phyloP scores from a whole-genome alignment of 2,329 filamentous ascomycete species.

The Arthrinium phaeospermum region DNA sequence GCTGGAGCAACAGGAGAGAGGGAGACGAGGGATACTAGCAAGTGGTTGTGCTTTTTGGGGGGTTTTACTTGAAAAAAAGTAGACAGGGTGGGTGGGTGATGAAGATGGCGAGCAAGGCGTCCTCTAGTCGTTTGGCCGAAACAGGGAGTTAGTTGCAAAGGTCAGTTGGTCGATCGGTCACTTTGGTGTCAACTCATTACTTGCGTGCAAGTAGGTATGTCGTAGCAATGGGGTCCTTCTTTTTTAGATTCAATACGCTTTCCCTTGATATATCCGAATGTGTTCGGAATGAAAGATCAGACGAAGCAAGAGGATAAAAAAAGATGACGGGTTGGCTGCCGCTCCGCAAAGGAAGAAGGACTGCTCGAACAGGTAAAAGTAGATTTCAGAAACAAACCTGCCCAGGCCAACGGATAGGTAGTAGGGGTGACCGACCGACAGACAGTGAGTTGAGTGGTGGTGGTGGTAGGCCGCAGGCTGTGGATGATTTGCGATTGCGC shows the following conservation, averaged over 20 bases:
- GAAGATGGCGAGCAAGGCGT: conserved; percentile 16
- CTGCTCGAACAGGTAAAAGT: conserved; percentile 11
- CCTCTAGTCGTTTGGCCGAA: conserved; percentile 11
- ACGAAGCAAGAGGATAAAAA: conserved; percentile 9
- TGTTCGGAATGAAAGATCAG: conserved; percentile 3
- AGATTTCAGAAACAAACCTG: conserved; percentile 9
- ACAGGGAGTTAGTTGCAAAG: neutral
- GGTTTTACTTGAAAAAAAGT: conserved; percentile 3
- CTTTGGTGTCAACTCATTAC: conserved; percentile 7
- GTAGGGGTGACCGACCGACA: neutral
- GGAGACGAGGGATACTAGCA: conserved; percentile 16
- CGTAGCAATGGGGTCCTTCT: neutral
- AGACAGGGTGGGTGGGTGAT: conserved; percentile 10
- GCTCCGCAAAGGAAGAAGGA: neutral
- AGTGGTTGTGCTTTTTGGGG: neutral
- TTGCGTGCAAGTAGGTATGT: neutral
- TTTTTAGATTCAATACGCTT: neutral
- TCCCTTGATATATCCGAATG: conserved; percentile 4
- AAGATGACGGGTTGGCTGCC: neutral
- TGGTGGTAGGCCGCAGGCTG: neutral
- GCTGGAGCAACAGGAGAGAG: conserved; percentile 14
- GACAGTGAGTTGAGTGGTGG: conserved; percentile 3
- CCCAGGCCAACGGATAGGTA: conserved; percentile 1
- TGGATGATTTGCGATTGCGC: conserved; percentile 16
- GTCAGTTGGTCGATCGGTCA: neutral